Conservation (phyloP, 306 rosid species). For the Lagenaria siceraria region DNA sequence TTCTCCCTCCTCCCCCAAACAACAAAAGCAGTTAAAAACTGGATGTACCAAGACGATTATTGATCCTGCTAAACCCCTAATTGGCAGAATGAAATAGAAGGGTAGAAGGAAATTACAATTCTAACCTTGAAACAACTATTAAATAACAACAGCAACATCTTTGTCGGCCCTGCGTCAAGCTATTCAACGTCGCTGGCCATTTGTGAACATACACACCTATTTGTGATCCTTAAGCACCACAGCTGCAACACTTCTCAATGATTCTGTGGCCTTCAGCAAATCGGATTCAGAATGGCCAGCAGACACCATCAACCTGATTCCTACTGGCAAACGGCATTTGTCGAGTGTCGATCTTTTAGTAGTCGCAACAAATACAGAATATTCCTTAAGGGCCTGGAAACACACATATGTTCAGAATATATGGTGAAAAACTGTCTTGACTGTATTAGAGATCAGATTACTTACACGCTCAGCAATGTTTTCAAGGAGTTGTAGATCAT, state of each 20-base stretch:
- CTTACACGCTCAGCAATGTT: constrained; percentile 62
- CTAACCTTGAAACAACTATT: constrained; percentile 4
- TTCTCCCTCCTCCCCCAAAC: background rate
- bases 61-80: background rate
- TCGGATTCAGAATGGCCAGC: constrained; percentile 77
- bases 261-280: constrained; percentile 54
- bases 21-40: background rate
- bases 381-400: constrained; percentile 64
- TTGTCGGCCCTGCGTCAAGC: background rate
- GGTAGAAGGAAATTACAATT: background rate
- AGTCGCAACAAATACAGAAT: constrained; percentile 49
- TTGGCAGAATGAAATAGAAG: background rate
- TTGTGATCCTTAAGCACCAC: constrained; percentile 35
- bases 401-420: background rate
- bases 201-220: constrained; percentile 17
- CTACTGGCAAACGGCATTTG: constrained; percentile 64
- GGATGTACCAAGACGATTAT: background rate
- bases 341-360: constrained; percentile 77
- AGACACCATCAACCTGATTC: constrained; percentile 72
- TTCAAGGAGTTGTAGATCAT: constrained; percentile 56
- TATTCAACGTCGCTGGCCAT: background rate
- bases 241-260: constrained; percentile 59
- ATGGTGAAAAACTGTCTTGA: background rate
- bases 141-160: background rate
- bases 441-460: constrained; percentile 1